A percentile compares a stretch with the other conserved stretches of the same genome.
Evolutionary conservation across 2,329 filamentous ascomycete genomes (phyloP).

Genomic region (Dactylellina parvicollis): DNA sequence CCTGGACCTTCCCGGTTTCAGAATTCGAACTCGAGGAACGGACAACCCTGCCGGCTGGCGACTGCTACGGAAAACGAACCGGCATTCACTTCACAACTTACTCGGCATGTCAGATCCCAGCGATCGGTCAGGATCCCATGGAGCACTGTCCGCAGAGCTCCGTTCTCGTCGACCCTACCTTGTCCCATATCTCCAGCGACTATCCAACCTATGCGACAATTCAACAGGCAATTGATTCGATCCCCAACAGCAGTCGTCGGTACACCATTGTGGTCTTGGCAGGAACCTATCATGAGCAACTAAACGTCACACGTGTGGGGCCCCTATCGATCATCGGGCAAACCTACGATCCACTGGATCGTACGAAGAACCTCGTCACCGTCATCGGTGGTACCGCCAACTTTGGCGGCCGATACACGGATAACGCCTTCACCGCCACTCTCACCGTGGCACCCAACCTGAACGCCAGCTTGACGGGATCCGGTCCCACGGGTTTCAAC

Average conservation of each 20-base stretch:
- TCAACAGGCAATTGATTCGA: constrained; percentile 46
- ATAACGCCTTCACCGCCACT: constrained; percentile 39
- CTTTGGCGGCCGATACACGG: constrained; percentile 27
- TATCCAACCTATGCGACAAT: constrained; percentile 49
- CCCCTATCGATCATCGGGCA: constrained; percentile 44
- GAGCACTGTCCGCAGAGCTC: constrained; percentile 43
- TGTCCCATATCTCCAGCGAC: constrained; percentile 43
- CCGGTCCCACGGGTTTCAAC: constrained; percentile 70
- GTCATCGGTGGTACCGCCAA: constrained; percentile 47
- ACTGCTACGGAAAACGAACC: constrained; percentile 27
- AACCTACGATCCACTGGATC: constrained; percentile 43
- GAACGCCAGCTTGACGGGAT: constrained; percentile 71
- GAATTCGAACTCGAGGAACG: constrained; percentile 4
- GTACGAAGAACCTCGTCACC: constrained; percentile 40
- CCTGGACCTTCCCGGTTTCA: constrained; percentile 17
- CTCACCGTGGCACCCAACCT: constrained; percentile 70
- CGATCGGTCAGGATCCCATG: constrained; percentile 27
- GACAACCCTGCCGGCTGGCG: constrained; percentile 15
- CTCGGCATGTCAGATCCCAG: constrained; percentile 49
- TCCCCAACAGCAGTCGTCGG: constrained; percentile 23
- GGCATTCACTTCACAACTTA: constrained; percentile 47
- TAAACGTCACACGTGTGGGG: constrained; percentile 31
- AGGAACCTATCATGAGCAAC: constrained; percentile 36
- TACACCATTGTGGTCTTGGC: constrained; percentile 50
- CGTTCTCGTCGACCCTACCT: constrained; percentile 41